Percentiles rank a stretch among this genome's conserved stretches.
phyloP scores from a whole-genome alignment of 331 rosid species.

The Quercus lobata region DNA sequence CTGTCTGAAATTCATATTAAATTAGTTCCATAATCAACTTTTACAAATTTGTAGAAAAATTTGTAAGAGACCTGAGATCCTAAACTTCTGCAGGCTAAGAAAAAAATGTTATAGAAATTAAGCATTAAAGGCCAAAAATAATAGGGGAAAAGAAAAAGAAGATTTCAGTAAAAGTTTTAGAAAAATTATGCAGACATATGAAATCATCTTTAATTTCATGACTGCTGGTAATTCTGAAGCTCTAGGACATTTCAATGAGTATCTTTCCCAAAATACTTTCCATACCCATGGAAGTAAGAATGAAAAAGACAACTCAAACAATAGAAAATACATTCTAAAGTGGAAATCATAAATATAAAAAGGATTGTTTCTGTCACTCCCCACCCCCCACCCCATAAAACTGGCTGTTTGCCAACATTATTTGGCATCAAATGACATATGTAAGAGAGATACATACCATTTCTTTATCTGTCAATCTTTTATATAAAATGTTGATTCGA shows the following conservation, averaged over 20 bases:
- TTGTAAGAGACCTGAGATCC: neutral
- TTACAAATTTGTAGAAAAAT: conserved; percentile 12
- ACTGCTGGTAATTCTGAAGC: neutral
- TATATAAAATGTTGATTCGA: conserved; percentile 29
- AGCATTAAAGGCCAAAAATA: neutral
- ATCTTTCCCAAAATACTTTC: neutral
- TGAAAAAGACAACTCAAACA: neutral
- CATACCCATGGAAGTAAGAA: neutral
- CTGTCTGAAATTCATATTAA: neutral
- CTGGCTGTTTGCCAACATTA: neutral
- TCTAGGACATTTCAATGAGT: neutral
- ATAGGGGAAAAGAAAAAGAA: neutral
- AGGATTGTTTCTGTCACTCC: neutral
- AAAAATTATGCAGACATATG: neutral
- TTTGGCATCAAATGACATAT: conserved; percentile 1
- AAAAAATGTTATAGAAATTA: neutral
- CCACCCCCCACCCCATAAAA: neutral
- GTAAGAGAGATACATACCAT: conserved; percentile 54
- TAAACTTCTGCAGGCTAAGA: neutral
- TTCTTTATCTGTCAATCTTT: conserved; percentile 82
- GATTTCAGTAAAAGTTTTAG: neutral
- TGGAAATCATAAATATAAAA: neutral
- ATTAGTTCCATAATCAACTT: conserved; percentile 13
- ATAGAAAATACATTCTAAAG: neutral
- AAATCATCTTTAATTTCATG: neutral